phyloP scores from a whole-genome alignment of 1,284 basidiomycete genomes.

The Ceratobasidium sp. region DNA sequence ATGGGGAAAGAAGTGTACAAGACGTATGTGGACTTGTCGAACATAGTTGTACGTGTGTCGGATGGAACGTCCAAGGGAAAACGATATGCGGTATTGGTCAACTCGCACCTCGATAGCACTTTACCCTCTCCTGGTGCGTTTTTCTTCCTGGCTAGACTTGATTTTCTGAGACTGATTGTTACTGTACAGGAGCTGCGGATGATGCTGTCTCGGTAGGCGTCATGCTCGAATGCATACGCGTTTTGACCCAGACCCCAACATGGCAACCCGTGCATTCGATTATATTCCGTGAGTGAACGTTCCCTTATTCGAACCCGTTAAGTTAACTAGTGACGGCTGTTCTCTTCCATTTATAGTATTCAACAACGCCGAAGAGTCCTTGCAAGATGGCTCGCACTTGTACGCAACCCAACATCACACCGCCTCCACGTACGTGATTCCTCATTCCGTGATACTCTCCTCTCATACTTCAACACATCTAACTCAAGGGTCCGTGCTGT shows the following conservation, averaged over 20 bases:
- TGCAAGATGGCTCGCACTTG: conserved; percentile 96
- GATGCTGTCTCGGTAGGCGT: conserved; percentile 90
- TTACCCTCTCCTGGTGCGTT: conserved; percentile 48
- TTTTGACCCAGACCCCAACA: conserved; percentile 78
- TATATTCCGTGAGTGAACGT: conserved; percentile 78
- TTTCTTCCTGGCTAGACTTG: neutral
- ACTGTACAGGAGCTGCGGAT: conserved; percentile 84
- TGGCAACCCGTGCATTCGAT: conserved; percentile 85
- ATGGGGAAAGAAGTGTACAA: conserved; percentile 89
- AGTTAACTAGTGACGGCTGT: neutral
- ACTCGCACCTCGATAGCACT: conserved; percentile 86
- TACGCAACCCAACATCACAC: conserved; percentile 89
- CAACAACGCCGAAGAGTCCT: conserved; percentile 93
- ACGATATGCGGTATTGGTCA: conserved; percentile 87
- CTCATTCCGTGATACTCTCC: conserved; percentile 2
- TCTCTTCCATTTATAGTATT: conserved; percentile 72
- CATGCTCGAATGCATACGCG: conserved; percentile 90
- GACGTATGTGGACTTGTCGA: conserved; percentile 88
- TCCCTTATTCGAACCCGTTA: neutral
- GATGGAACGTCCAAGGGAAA: conserved; percentile 81
- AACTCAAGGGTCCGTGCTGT: conserved; percentile 79
- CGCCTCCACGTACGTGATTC: conserved; percentile 70
- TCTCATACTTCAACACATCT: neutral
- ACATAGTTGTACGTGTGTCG: conserved; percentile 90
- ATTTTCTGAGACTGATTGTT: neutral